Evolutionary conservation across 2,329 filamentous ascomycete species (phyloP), one percentile per base, ranked within the genome.

Genomic region (Fusarium pseudonygamai): DNA sequence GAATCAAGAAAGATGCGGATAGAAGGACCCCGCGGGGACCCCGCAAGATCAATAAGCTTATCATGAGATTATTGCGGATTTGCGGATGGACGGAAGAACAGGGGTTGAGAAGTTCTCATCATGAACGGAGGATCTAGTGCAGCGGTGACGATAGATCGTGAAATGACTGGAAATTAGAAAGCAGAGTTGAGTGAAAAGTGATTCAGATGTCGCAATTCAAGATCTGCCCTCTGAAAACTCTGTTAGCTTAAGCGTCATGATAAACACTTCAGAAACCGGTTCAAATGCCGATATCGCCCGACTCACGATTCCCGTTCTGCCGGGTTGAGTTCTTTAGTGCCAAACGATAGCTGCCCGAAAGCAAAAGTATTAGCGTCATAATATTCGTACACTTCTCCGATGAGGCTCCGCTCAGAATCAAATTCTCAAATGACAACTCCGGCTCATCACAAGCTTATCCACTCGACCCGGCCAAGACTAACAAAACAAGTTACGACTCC

Each of bases 321-420:
- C 34, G 16, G 24, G 6, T n/a, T 14, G 13, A 40, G 1, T 16
- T 39, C 11, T 26, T 24, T 60, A 60, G 55, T 49, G 61, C 24
- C 36, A 37, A 64, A 24, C 18, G 30, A 40, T 30, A n/a, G 16
- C 7, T 59, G 42, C 40, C 52, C 40, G 32, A 46, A 26, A 47
- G 40, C 14, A 34, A 7, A 5, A 32, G 8, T 28, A 7, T 22
- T 63, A 47, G 60, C 39, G 42, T 49, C 28, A 15, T n/a, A 26
- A 67, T 62, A 58, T 69, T 69, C 58, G 65, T 64, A 46, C 59
- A 40, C n/a, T n/a, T 47, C 39, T 69, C 58, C 45, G 45, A 32
- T 36, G 67, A 47, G 67, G 58, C 59, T 69, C 67, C 67, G 66
- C 66, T 16, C 24, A 28, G 18, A 37, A 39, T n/a, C 43, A 32